Evolutionary conservation across 129 eudicot genomes (phyloP).

Genomic region (Kitagawia praeruptora): DNA sequence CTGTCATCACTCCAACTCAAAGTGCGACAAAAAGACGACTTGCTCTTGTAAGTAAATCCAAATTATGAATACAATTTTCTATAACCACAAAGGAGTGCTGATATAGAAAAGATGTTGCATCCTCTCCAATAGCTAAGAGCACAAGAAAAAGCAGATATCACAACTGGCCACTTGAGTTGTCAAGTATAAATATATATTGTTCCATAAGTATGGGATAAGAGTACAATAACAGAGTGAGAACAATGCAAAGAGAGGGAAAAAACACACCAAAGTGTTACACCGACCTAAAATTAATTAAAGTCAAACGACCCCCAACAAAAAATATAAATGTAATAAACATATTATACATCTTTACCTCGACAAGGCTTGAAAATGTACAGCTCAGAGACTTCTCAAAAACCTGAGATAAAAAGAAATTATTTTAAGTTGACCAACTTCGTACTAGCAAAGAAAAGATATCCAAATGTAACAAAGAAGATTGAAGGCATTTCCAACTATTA

Average conservation of each 20-base stretch:
- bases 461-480: background rate
- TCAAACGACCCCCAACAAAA: background rate
- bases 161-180: no score
- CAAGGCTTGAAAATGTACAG: slow-evolving; percentile 74
- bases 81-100: background rate
- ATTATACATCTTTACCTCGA: slow-evolving; percentile 50
- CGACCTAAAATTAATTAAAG: no score
- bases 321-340: background rate
- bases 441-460: background rate
- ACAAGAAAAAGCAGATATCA: no score
- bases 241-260: no score
- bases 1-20: background rate
- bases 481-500: background rate
- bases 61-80: background rate
- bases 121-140: background rate
- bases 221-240: no score
- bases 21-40: background rate
- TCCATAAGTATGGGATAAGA: no score
- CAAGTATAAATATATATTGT: no score
- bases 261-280: no score
- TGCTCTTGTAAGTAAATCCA: background rate
- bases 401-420: slow-evolving; percentile 29
- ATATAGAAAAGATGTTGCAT: background rate
- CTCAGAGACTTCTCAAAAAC: slow-evolving; percentile 77
- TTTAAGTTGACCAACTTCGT: background rate